A percentile compares a stretch with the other conserved stretches of the same genome.
phyloP scores from a whole-genome alignment of 192 early-diverging fungal species.

The Umbelopsis ramanniana region DNA sequence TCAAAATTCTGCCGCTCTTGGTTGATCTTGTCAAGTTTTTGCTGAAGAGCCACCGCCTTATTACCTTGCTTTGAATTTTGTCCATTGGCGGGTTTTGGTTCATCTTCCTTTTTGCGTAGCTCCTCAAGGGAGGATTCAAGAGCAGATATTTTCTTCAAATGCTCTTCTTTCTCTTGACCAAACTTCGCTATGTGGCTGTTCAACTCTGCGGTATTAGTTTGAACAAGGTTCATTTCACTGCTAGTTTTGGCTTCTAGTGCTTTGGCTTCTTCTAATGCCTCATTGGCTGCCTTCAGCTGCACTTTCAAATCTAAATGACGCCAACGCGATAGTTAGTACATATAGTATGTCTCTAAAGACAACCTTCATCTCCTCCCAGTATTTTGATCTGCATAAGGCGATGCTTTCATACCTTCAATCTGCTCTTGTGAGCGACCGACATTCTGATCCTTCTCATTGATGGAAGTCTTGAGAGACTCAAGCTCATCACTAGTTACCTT shows the following conservation, averaged over 20 bases:
- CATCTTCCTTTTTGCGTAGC: background rate
- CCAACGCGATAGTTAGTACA: no score
- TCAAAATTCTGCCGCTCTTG: constrained; percentile 10
- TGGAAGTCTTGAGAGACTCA: background rate
- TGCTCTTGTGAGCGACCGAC: background rate
- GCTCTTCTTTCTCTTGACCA: background rate
- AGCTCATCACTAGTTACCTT: background rate
- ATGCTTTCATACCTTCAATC: background rate
- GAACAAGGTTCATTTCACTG: background rate
- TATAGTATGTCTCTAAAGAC: background rate
- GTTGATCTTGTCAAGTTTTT: constrained; percentile 9
- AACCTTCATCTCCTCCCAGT: background rate
- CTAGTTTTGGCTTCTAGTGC: no score
- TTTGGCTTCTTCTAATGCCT: no score
- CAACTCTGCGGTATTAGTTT: background rate
- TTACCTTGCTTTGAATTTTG: background rate
- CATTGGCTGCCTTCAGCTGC: no score
- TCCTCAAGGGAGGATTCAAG: background rate
- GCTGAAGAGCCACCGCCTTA: background rate
- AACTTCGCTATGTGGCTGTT: background rate
- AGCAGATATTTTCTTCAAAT: background rate
- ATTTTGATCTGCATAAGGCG: background rate
- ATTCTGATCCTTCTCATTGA: background rate
- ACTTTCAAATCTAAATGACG: no score
- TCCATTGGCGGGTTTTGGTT: background rate